These are phyloP conservation scores for Torulaspora delbrueckii DNA, from an alignment of 805 yeast genomes.

Conservation along the genomic window DNA sequence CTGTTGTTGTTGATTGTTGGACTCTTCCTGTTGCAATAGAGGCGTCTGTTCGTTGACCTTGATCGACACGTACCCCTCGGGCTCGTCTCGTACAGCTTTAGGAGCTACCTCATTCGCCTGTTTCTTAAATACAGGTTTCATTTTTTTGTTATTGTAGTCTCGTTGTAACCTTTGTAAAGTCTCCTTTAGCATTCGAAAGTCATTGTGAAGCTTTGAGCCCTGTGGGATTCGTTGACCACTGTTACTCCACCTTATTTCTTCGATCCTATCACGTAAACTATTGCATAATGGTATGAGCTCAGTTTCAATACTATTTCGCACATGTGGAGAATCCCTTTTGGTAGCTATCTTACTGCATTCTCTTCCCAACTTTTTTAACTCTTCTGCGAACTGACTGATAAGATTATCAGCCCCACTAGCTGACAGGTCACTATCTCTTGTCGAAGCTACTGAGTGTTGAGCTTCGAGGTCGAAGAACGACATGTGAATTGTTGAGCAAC, in stretches of 20 bases:
- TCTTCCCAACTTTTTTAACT: conserved; percentile 14
- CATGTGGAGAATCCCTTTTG: conserved; percentile 35
- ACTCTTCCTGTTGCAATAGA: conserved; percentile 32
- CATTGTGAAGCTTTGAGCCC: conserved; percentile 44
- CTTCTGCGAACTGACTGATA: conserved; percentile 14
- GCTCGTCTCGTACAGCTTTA: conserved; percentile 16
- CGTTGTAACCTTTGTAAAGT: conserved; percentile 42
- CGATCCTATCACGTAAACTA: conserved; percentile 19
- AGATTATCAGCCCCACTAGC: conserved; percentile 5
- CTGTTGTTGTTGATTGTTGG: conserved; percentile 16
- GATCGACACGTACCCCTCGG: conserved; percentile 22
- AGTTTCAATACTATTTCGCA: conserved; percentile 33
- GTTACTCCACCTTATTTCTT: conserved; percentile 9
- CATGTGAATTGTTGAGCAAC: conserved; percentile 10
- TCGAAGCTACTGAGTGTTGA: conserved; percentile 4
- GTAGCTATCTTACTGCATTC: conserved; percentile 20
- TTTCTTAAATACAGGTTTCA: conserved; percentile 10
- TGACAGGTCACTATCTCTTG: conserved; percentile 2
- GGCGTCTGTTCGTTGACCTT: conserved; percentile 39
- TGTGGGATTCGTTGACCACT: conserved; percentile 8
- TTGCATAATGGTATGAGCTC: conserved; percentile 22
- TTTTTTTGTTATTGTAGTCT: conserved; percentile 46
- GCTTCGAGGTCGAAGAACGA: conserved; percentile 26
- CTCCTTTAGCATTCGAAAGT: conserved; percentile 49
- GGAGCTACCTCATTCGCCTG: conserved; percentile 7